phyloP scores from a whole-genome alignment of 148 eudicot genomes.

The Diospyros kaki region DNA sequence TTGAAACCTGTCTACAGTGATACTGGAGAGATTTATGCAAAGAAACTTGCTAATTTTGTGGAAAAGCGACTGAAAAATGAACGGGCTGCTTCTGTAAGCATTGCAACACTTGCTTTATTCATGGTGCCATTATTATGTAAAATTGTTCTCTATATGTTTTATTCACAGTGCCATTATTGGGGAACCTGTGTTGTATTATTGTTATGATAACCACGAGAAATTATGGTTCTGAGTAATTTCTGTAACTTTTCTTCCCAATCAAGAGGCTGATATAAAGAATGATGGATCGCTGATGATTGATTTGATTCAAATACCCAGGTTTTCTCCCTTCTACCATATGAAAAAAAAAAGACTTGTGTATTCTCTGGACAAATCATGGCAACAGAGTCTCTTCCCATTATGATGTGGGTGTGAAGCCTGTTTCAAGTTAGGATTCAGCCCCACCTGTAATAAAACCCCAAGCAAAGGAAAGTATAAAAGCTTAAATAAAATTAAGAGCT shows the following conservation, averaged over 20 bases:
- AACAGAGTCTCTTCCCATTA: background rate
- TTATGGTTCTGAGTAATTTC: background rate
- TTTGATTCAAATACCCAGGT: background rate
- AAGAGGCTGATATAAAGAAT: background rate
- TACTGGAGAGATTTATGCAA: conserved; percentile 83
- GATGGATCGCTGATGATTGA: background rate
- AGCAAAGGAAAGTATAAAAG: background rate
- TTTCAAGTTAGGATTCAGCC: background rate
- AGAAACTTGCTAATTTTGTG: conserved; percentile 94
- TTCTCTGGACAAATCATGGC: background rate
- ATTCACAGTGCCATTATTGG: too few relatives aligned
- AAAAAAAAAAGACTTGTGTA: background rate
- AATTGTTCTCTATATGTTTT: too few relatives aligned
- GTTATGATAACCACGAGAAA: too few relatives aligned
- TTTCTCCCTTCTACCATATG: background rate
- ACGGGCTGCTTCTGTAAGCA: conserved; percentile 96
- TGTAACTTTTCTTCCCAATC: background rate
- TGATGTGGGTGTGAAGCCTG: background rate
- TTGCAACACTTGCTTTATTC: background rate
- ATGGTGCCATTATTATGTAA: background rate
- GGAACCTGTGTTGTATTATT: too few relatives aligned
- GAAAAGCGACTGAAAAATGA: conserved; percentile 90
- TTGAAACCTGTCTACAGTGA: conserved; percentile 46
- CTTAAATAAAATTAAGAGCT: background rate
- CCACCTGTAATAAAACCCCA: background rate